Evolutionary conservation across 2,329 filamentous ascomycete species (phyloP), one percentile per base, ranked within the genome.

Genomic region (Scleromitrula shiraiana): DNA sequence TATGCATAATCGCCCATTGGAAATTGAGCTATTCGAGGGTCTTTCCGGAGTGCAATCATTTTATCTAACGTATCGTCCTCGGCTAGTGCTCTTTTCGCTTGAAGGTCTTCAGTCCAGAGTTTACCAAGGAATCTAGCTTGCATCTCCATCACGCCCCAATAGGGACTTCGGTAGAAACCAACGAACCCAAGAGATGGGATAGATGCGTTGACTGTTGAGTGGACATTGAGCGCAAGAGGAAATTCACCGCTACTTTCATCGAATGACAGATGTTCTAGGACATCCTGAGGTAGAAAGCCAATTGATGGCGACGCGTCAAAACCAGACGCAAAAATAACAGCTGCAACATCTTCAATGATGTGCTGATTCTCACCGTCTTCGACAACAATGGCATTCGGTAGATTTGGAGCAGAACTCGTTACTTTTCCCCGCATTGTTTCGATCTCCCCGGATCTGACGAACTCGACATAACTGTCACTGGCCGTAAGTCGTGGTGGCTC

Each of bases 131-230:
- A 75, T 1, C 83, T 76, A 2, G 87, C 82, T 65, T 94, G 88
- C 83, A 89, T 86, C 64, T 93, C 87, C 75, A 91, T 88, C 0
- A 89, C 80, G 1, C 84, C 84, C 88, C 88, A 94, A 63, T 88
- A 93, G 0, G 87, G 86, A 0, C 85, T 85, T 52, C 88, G 77
- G 61, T 94, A 94, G 65, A 89, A 88, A 0, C 88, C 88, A 1
- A 93, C 82, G 58, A 93, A 90, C 0, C 85, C 86, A 0, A 93
- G 67, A 5, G 76, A 76, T 0, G 82, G 75, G 0, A 89, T 64
- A 0, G 71, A 67, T 0, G 75, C 73, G 50, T 82, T 77, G 47
- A 82, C 70, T 0, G 81, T 82, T 1, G 77, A 78, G 54, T 86
- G 82, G 41, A 83, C 81, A 19, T 83, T 78, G 0, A 93, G 70